These are phyloP conservation scores for Aaosphaeria pasadenensis DNA, from an alignment of 2,329 filamentous ascomycete species.

Conservation along the genomic window DNA sequence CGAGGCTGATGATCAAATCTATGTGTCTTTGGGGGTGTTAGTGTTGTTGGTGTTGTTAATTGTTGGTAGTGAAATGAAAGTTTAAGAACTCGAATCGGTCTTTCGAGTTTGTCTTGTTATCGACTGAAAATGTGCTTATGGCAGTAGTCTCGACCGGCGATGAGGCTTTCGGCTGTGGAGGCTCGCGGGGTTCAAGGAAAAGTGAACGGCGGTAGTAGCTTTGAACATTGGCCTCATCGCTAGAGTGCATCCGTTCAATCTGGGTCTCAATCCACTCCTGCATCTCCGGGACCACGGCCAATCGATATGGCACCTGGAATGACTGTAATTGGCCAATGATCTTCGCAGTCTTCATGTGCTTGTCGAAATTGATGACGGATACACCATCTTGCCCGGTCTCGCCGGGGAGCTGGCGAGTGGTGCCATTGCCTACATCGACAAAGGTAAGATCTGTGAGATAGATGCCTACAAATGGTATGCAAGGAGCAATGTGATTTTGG, in stretches of 20 bases:
- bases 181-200: slow-evolving; percentile 73
- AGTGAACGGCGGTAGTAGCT: slow-evolving; percentile 80
- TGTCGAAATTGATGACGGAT: slow-evolving; percentile 95
- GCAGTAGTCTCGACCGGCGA: slow-evolving; percentile 22
- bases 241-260: slow-evolving; percentile 69
- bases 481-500: slow-evolving; percentile 83
- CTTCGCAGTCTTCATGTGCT: slow-evolving; percentile 89
- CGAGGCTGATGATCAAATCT: slow-evolving; percentile 18
- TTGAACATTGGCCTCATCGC: slow-evolving; percentile 60
- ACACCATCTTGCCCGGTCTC: slow-evolving; percentile 59
- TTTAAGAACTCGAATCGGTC: slow-evolving; percentile 39
- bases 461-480: slow-evolving; percentile 91
- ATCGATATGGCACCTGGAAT: slow-evolving; percentile 89
- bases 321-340: slow-evolving; percentile 94
- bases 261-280: slow-evolving; percentile 90
- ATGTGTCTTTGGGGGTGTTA: slow-evolving; percentile 28
- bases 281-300: slow-evolving; percentile 79
- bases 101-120: slow-evolving; percentile 28
- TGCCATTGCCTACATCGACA: slow-evolving; percentile 88
- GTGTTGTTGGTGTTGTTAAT: too few species aligned
- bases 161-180: slow-evolving; percentile 22
- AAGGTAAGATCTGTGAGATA: slow-evolving; percentile 96
- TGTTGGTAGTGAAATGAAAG: slow-evolving; percentile 28
- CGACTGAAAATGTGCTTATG: slow-evolving; percentile 20
- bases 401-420: slow-evolving; percentile 71